Evolutionary conservation across 2,329 filamentous ascomycete genomes (phyloP), one percentile per base, ranked within the genome.

Genomic region (Aspergillus viridinutans): DNA sequence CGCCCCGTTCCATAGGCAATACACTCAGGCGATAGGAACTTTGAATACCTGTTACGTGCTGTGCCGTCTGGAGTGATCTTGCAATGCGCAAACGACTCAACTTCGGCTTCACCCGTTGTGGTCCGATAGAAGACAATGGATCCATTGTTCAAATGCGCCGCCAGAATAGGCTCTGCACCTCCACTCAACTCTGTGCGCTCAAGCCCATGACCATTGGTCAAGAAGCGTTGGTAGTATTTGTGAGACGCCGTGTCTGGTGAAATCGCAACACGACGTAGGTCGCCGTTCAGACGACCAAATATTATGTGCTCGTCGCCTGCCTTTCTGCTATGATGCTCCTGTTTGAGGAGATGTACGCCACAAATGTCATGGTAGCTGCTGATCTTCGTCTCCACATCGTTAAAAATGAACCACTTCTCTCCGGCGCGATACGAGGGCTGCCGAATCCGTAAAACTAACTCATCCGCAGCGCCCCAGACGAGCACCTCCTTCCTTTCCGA

Each of bases 341-440:
- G 72, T 28, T 72, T 72, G 29, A 88, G 65, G 1, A 87, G 64
- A 61, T 82, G 81, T 50, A 87, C 59, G 29, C 79, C 76, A 20
- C 82, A 83, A 35, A 88, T 82, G 67, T 88, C 85, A 65, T 87
- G 83, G 54, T 78, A 52, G 76, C 84, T 75, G 61, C 83, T 82
- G 25, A 72, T 69, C 48, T 78, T 74, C 7, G 80, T 74, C 43
- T 47, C 17, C 5, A 80, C 70, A 14, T 82, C 79, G 55, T 78
- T 78, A 62, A 83, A 85, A 2, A 78, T 75, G 38, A 77, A 74
- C 81, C 82, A 86, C 32, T 69, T 67, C 55, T 71, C 72, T 54
- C 67, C 65, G 49, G 43, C 55, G 17, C 59, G 64, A 53, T 51
- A 60, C 12, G 75, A 78, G 25, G 75, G 75, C 54, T 80, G 72